phyloP scores from a whole-genome alignment of 116 monocot genomes.

The Zostera marina region DNA sequence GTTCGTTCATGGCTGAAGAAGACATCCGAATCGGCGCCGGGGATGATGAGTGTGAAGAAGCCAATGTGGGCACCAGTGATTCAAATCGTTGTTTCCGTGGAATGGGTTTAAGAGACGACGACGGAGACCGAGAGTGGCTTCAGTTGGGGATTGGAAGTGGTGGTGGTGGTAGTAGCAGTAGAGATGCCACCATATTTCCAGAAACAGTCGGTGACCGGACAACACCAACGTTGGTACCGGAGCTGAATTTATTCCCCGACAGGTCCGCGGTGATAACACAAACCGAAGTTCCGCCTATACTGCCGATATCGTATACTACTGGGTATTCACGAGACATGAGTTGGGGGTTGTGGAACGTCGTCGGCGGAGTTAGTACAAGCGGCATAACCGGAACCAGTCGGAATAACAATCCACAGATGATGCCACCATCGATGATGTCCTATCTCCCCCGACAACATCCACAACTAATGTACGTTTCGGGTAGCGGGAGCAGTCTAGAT shows the following conservation, averaged over 20 bases:
- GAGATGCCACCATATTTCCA: background rate
- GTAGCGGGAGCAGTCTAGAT: background rate
- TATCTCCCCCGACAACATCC: background rate
- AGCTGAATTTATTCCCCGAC: conserved; percentile 25
- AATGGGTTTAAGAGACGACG: background rate
- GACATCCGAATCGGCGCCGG: background rate
- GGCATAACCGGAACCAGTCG: too few species aligned
- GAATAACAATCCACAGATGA: background rate
- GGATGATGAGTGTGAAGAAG: conserved; percentile 4
- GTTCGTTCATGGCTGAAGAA: conserved; percentile 1
- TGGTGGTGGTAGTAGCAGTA: background rate
- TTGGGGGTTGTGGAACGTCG: background rate
- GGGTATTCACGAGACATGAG: background rate
- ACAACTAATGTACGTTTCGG: conserved; percentile 1
- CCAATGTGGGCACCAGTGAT: conserved; percentile 4
- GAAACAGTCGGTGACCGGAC: background rate
- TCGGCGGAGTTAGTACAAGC: background rate
- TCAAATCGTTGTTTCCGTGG: background rate
- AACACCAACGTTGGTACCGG: conserved; percentile 2
- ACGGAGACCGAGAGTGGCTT: conserved; percentile 26
- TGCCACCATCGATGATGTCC: background rate
- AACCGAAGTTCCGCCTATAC: background rate
- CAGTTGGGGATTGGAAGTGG: conserved; percentile 31
- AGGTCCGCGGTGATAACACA: conserved; percentile 6
- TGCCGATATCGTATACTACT: background rate